Base-by-base conservation (phyloP, 1,284 basidiomycete genomes). In the Microbotryum silenes-acaulis region DNA sequence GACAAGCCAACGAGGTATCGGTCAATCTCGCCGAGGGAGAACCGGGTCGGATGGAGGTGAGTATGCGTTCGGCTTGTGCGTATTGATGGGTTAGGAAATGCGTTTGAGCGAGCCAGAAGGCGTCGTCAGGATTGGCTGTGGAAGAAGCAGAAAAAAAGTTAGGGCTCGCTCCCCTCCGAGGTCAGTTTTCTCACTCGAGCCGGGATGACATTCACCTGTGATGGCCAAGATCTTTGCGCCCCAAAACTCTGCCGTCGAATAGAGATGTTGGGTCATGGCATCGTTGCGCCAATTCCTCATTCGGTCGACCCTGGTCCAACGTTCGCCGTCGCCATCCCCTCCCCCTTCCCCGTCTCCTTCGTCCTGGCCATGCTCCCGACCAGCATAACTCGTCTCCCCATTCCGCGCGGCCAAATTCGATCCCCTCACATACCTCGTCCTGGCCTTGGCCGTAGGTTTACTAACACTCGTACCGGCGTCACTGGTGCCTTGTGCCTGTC, bases 171-270 rank as follows among this genome's bases (percentile, higher is more conserved):
- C 37, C 4, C 20, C 3, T n/a, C 20, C 20, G 20, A 14, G 50
- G 25, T 51, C n/a, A 27, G 8, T 50, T 50, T 12, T 2, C 48
- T 50, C 29, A 2, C 16, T 29, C 20, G 23, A 31, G 8, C 25
- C 23, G 14, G 20, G 10, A 16, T 59, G 50, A 56, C 31, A 82
- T 89, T 75, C 73, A 94, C 92, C 87, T 49, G 94, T 97, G 85
- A 92, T 91, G 60, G 84, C 88, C 45, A 97, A 79, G 51, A 97
- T 84, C 76, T 98, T 97, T 78, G 94, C 89, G 3, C 93, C 96
- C 96, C 96, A 98, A 74, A 97, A 97, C 10, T 89, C 87, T 16
- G 96, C 96, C 0, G 94, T 97, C 68, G 93, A 90, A 76, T 97
- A 97, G 33, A 98, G 78, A 78, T 98, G 94, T 75, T 97, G 94